These are phyloP conservation scores for Cavenderia fasciculata DNA, from an alignment of 78 protist species.

Conservation along the genomic window DNA sequence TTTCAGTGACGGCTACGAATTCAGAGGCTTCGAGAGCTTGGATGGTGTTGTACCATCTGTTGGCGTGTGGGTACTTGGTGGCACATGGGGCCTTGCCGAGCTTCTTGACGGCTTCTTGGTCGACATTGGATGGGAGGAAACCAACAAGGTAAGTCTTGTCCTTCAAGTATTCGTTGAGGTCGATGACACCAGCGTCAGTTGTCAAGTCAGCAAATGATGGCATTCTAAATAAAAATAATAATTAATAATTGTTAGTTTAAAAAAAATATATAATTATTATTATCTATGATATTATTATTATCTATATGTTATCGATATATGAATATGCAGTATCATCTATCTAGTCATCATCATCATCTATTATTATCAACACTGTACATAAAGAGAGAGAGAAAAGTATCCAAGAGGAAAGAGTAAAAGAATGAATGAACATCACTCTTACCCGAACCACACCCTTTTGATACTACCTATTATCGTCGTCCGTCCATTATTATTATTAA, in stretches of 20 bases:
- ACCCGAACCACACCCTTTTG: too few species aligned
- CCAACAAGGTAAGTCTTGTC: constrained; percentile 87
- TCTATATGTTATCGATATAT: too few species aligned
- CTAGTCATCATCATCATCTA: too few species aligned
- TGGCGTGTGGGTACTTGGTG: constrained; percentile 77
- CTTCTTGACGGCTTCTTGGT: constrained; percentile 67
- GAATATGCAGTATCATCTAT: too few species aligned
- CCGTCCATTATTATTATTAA: too few species aligned
- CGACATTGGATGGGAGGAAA: constrained; percentile 82
- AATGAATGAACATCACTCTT: too few species aligned
- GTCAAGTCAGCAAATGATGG: constrained; percentile 78
- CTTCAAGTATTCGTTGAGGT: constrained; percentile 73
- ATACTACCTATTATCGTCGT: too few species aligned
- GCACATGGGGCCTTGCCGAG: constrained; percentile 68
- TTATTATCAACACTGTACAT: too few species aligned
- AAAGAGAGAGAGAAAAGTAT: too few species aligned
- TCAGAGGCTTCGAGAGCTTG: constrained; percentile 31
- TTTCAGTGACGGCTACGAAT: constrained; percentile 28
- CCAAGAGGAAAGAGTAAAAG: too few species aligned
- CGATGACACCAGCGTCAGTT: constrained; percentile 76
- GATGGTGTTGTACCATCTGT: constrained; percentile 88
- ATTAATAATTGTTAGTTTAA: background rate
- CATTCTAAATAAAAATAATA: constrained; percentile 13
- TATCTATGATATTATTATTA: background rate
- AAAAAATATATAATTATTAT: background rate